Percentiles rank a stretch among this genome's conserved stretches.
These are phyloP conservation scores for Albophoma yamanashiensis DNA, from an alignment of 2,329 filamentous ascomycete species.

Conservation along the genomic window DNA sequence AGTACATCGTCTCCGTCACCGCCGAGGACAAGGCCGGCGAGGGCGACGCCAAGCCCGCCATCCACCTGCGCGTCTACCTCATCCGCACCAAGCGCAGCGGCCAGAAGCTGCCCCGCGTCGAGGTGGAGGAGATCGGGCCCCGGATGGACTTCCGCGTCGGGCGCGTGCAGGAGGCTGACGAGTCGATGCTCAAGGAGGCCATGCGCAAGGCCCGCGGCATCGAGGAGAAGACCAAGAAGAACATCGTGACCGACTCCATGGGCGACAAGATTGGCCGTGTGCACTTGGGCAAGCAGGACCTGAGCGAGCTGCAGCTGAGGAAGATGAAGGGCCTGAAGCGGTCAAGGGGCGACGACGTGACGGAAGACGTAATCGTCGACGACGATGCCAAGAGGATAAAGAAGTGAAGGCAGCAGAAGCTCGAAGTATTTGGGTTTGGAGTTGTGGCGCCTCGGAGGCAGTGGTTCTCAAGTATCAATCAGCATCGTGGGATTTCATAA, in stretches of 20 bases:
- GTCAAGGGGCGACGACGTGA: constrained; percentile 49
- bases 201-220: constrained; percentile 71
- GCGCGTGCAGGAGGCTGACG: constrained; percentile 67
- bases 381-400: constrained; percentile 28
- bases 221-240: constrained; percentile 86
- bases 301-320: constrained; percentile 77
- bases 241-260: constrained; percentile 80
- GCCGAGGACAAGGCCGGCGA: constrained; percentile 51
- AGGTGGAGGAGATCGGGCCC: constrained; percentile 91
- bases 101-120: constrained; percentile 78
- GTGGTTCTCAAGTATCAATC: neutral
- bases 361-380: constrained; percentile 28
- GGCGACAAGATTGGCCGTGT: constrained; percentile 95
- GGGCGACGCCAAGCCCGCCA: constrained; percentile 39
- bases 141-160: constrained; percentile 87
- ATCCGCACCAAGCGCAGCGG: constrained; percentile 79
- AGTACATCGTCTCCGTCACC: constrained; percentile 76
- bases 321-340: constrained; percentile 99
- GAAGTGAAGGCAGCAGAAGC: constrained; percentile 11
- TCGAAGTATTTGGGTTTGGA: constrained; percentile 11
- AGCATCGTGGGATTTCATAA: neutral
- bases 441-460: constrained; percentile 3
- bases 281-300: constrained; percentile 83
- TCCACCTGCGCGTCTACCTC: constrained; percentile 71
- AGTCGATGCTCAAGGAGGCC: constrained; percentile 75